phyloP scores from a whole-genome alignment of 768 basidiomycete species.

The Amanita exitialis region DNA sequence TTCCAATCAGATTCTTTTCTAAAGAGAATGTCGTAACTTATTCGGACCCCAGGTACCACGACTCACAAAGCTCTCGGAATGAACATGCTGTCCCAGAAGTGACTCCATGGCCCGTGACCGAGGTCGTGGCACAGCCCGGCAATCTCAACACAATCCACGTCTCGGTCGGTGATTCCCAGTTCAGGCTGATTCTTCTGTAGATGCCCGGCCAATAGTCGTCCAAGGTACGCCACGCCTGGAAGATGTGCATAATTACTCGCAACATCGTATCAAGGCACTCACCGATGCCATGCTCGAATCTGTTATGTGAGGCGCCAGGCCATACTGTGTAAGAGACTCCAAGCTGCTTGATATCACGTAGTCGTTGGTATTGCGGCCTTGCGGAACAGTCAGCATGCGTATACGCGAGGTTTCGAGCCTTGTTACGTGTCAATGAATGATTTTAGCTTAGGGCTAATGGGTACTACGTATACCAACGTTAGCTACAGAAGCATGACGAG shows the following conservation, averaged over 20 bases:
- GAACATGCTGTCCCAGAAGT: slow-evolving; percentile 72
- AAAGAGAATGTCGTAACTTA: neutral
- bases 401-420: neutral
- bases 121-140: slow-evolving; percentile 82
- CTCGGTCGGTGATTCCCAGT: slow-evolving; percentile 58
- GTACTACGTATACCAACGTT: slow-evolving; percentile 18
- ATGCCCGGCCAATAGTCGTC: slow-evolving; percentile 50
- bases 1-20: slow-evolving; percentile 49
- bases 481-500: slow-evolving; percentile 2
- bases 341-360: slow-evolving; percentile 72
- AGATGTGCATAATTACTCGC: neutral
- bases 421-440: slow-evolving; percentile 64
- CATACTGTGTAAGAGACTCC: slow-evolving; percentile 71
- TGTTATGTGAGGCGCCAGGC: slow-evolving; percentile 69
- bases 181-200: slow-evolving; percentile 48
- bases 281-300: slow-evolving; percentile 84
- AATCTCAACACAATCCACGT: slow-evolving; percentile 68
- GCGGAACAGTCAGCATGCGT: slow-evolving; percentile 22
- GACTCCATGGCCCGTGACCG: slow-evolving; percentile 81
- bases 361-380: slow-evolving; percentile 59
- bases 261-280: slow-evolving; percentile 9
- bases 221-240: slow-evolving; percentile 67
- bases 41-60: neutral
- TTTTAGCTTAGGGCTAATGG: slow-evolving; percentile 23
- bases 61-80: slow-evolving; percentile 59